Evolutionary conservation across 257 asterid species (phyloP).

Genomic region (Nicotiana sylvestris): DNA sequence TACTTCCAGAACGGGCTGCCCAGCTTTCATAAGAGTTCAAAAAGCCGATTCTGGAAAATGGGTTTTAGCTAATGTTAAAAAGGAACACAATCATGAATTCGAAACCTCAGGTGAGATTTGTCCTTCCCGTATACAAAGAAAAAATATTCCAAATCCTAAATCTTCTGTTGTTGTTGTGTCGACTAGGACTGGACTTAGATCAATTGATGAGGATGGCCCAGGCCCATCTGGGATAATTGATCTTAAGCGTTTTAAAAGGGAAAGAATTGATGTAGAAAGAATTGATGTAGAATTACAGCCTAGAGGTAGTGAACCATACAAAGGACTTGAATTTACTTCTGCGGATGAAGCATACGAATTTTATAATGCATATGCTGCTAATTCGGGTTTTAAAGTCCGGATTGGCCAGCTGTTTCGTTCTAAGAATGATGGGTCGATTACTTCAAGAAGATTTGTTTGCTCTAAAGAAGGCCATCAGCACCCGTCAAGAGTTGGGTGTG

Average conservation of each 20-base stretch:
- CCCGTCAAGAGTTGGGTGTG: slow-evolving; percentile 97
- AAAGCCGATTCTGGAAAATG: slow-evolving; percentile 83
- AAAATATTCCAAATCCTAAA: slow-evolving; percentile 58
- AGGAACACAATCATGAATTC: slow-evolving; percentile 84
- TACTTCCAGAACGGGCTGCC: slow-evolving; percentile 82
- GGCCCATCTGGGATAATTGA: slow-evolving; percentile 51
- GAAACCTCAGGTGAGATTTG: slow-evolving; percentile 58
- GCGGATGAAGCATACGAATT: slow-evolving; percentile 84
- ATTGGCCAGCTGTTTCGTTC: slow-evolving; percentile 95
- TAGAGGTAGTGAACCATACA: slow-evolving; percentile 49
- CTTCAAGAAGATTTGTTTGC: slow-evolving; percentile 94
- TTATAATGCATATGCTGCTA: slow-evolving; percentile 62
- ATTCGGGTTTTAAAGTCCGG: slow-evolving; percentile 67
- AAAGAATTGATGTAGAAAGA: slow-evolving; percentile 51
- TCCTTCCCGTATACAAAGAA: slow-evolving; percentile 56
- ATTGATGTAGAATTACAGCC: slow-evolving; percentile 39
- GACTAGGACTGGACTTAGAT: slow-evolving; percentile 84
- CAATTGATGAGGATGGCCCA: slow-evolving; percentile 71
- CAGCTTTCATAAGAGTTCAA: slow-evolving; percentile 87
- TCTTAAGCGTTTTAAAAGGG: slow-evolving; percentile 66
- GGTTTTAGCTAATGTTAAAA: slow-evolving; percentile 71
- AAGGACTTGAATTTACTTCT: slow-evolving; percentile 71
- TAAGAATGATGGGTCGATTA: slow-evolving; percentile 84
- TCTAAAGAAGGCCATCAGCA: slow-evolving; percentile 97
- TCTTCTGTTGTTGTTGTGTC: slow-evolving; percentile 56